A percentile compares a stretch with the other conserved stretches of the same genome.
Evolutionary conservation across 306 rosid genomes (phyloP).

Genomic region (Cicer bijugum): DNA sequence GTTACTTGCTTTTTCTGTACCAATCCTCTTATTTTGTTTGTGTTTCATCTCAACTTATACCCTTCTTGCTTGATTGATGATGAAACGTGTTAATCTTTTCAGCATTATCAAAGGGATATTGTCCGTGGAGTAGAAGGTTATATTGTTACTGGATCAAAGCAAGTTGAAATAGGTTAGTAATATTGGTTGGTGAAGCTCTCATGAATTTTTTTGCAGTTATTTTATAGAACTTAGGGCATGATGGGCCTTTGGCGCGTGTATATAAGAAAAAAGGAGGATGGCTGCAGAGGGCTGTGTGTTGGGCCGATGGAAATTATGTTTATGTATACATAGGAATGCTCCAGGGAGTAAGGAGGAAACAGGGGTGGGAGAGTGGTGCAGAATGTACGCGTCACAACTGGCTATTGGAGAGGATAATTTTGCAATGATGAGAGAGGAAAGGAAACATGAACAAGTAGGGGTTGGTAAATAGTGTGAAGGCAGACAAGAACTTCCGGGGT

Average conservation of each 20-base stretch:
- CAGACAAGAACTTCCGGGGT: constrained; percentile 3
- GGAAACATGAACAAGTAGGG: not conserved
- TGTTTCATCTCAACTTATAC: constrained; percentile 24
- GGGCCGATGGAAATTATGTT: not conserved
- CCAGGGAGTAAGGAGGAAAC: constrained; percentile 1
- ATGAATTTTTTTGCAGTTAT: constrained; percentile 16
- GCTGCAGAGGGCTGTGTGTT: not conserved
- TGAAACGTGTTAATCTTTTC: constrained; percentile 40
- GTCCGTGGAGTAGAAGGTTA: constrained; percentile 98
- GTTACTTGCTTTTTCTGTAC: constrained; percentile 54
- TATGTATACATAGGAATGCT: constrained; percentile 16
- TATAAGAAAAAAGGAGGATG: not conserved
- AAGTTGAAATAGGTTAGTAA: constrained; percentile 85
- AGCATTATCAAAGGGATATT: constrained; percentile 98
- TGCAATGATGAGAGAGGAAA: constrained; percentile 20
- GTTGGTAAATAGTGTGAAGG: not conserved
- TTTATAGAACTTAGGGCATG: constrained; percentile 5
- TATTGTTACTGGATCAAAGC: constrained; percentile 94
- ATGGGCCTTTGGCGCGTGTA: not conserved
- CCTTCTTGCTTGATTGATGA: constrained; percentile 25
- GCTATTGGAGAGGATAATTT: constrained; percentile 16
- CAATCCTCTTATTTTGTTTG: constrained; percentile 32
- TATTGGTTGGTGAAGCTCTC: constrained; percentile 39
- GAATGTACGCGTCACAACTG: not conserved
- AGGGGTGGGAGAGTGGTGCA: not conserved